These are phyloP conservation scores for Pestalotiopsis fici DNA, from an alignment of 2,329 filamentous ascomycete genomes.

Conservation along the genomic window DNA sequence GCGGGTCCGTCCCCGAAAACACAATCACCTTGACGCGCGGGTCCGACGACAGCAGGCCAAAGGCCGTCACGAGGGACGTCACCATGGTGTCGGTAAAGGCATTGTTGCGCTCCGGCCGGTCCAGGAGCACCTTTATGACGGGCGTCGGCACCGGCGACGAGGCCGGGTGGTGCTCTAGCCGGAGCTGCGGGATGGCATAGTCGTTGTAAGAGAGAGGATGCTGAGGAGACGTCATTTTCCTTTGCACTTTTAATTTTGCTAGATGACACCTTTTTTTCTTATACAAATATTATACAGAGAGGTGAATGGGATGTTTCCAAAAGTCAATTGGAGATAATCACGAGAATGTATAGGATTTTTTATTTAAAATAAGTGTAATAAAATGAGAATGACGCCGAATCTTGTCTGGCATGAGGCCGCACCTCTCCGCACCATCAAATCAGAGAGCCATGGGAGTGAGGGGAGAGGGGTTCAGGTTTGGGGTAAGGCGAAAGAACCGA, in stretches of 20 bases:
- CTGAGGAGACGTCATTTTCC: conserved; percentile 12
- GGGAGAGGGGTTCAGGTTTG: conserved; percentile 5
- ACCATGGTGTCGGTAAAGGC: conserved; percentile 69
- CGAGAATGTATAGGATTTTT: neutral
- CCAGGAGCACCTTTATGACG: conserved; percentile 63
- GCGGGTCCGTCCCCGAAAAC: conserved; percentile 50
- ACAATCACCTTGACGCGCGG: conserved; percentile 56
- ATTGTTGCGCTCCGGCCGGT: conserved; percentile 68
- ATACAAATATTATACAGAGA: neutral
- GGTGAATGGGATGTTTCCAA: neutral
- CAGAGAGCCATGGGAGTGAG: neutral
- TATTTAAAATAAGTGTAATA: neutral
- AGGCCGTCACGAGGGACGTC: conserved; percentile 57
- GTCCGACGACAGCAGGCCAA: conserved; percentile 51
- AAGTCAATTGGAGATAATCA: neutral
- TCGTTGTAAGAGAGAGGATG: conserved; percentile 38
- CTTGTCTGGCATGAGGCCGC: neutral
- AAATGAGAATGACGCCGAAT: neutral
- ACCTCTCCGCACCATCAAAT: neutral
- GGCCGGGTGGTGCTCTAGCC: conserved; percentile 49
- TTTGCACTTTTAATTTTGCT: neutral
- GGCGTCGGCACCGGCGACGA: conserved; percentile 57
- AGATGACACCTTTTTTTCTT: neutral
- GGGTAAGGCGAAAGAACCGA: conserved; percentile 11
- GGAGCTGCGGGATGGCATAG: conserved; percentile 43